Conservation (phyloP, 192 early-diverging fungal genomes). For the Coemansia aciculifera region DNA sequence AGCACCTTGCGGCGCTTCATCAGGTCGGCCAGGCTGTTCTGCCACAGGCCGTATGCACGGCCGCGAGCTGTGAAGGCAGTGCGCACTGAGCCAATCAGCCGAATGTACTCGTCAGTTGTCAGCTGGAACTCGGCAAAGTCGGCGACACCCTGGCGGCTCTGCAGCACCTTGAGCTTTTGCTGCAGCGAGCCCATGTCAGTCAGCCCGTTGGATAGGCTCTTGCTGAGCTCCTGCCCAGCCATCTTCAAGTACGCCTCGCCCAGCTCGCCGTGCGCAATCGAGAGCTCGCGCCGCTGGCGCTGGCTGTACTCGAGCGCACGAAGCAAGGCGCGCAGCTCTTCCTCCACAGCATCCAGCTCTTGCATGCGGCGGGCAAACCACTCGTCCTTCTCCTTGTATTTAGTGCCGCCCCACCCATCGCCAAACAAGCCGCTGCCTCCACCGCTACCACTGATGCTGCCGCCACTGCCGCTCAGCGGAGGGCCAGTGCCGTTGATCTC, state of each 20-base stretch:
- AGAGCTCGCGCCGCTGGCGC: slow-evolving; percentile 71
- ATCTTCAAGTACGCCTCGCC: slow-evolving; percentile 77
- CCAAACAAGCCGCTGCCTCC: slow-evolving; percentile 61
- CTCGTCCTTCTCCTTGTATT: slow-evolving; percentile 74
- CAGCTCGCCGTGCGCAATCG: slow-evolving; percentile 71
- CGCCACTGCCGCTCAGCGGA: slow-evolving; percentile 15
- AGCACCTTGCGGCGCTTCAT: slow-evolving; percentile 66
- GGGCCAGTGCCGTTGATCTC: slow-evolving; percentile 47
- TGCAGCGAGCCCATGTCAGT: slow-evolving; percentile 77
- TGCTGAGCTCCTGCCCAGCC: slow-evolving; percentile 69
- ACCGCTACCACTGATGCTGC: neutral
- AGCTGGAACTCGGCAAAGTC: slow-evolving; percentile 75
- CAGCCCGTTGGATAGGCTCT: slow-evolving; percentile 66
- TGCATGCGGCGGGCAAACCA: slow-evolving; percentile 75
- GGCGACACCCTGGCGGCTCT: slow-evolving; percentile 72
- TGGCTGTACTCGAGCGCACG: slow-evolving; percentile 78
- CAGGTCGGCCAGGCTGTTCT: slow-evolving; percentile 68
- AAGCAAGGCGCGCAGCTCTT: slow-evolving; percentile 73
- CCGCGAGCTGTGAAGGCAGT: slow-evolving; percentile 76
- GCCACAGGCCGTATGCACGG: slow-evolving; percentile 67
- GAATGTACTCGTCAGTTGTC: slow-evolving; percentile 87
- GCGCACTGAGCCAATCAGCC: slow-evolving; percentile 81
- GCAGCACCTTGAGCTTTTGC: slow-evolving; percentile 74
- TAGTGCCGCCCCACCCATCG: slow-evolving; percentile 66
- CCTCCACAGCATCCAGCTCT: slow-evolving; percentile 75